Evolutionary conservation across 495 filamentous ascomycete species (phyloP).

Genomic region (Beverwykella pulmonaria): DNA sequence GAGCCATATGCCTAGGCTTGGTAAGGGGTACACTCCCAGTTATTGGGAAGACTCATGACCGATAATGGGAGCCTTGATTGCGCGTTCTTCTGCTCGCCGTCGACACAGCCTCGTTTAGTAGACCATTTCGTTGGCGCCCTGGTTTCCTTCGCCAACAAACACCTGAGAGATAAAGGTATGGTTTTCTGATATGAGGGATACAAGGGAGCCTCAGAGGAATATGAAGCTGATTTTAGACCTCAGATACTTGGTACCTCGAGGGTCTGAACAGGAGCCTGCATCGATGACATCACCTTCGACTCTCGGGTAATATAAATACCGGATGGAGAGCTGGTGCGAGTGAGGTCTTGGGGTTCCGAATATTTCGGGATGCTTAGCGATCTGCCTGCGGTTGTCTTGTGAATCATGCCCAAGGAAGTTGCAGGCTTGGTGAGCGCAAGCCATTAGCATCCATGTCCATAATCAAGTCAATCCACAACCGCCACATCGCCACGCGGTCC

Average conservation of each 20-base stretch:
- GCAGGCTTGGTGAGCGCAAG: not conserved
- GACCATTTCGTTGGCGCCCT: conserved; percentile 3
- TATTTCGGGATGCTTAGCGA: not conserved
- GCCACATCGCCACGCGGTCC: not conserved
- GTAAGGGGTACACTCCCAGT: conserved; percentile 18
- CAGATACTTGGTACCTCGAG: not conserved
- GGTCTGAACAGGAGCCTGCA: not conserved
- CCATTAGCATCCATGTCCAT: not conserved
- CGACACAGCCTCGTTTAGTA: conserved; percentile 30
- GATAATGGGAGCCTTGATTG: conserved; percentile 16
- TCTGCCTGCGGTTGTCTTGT: not conserved
- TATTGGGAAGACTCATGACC: conserved; percentile 2
- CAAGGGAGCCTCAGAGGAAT: not conserved
- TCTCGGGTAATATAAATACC: not conserved
- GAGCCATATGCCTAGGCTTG: conserved; percentile 19
- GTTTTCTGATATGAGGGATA: not conserved
- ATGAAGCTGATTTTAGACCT: not conserved
- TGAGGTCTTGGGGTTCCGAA: not conserved
- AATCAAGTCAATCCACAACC: not conserved
- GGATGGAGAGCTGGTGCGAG: not conserved
- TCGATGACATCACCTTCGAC: not conserved
- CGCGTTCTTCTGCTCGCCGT: conserved; percentile 10
- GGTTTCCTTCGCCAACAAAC: not conserved
- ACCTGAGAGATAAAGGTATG: not conserved
- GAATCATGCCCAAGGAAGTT: not conserved